Percentiles rank a stretch among this genome's conserved stretches.
Evolutionary conservation across 2,329 filamentous ascomycete genomes (phyloP).

Genomic region (Gnomoniopsis smithogilvyi): DNA sequence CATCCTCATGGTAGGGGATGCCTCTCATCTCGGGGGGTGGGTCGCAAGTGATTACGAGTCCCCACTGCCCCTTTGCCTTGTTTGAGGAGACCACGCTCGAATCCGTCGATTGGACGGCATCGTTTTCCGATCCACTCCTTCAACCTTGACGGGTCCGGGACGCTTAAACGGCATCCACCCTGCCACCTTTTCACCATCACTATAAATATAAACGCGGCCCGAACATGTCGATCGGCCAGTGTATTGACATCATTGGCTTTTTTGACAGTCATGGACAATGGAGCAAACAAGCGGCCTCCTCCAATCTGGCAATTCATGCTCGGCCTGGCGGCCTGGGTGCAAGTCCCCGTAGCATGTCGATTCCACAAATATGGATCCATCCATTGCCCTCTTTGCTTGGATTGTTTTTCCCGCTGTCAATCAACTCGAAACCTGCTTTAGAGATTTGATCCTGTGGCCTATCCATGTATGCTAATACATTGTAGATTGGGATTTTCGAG

Average conservation of each 20-base stretch:
- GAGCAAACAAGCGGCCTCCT: background rate
- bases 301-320: background rate
- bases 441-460: no score
- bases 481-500: no score
- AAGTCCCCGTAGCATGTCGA: background rate
- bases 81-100: background rate
- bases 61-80: slow-evolving; percentile 1
- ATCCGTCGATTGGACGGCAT: background rate
- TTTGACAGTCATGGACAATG: background rate
- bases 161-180: background rate
- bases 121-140: background rate
- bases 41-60: slow-evolving; percentile 10
- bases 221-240: background rate
- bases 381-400: no score
- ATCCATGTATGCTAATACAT: no score
- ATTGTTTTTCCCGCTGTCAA: no score
- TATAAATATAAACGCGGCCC: slow-evolving; percentile 2
- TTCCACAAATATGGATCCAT: background rate
- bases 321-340: background rate
- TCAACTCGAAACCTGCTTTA: no score
- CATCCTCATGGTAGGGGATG: background rate
- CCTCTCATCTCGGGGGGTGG: slow-evolving; percentile 5
- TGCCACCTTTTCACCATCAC: background rate
- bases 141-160: slow-evolving; percentile 1
- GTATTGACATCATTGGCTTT: background rate